A percentile compares a stretch with the other conserved stretches of the same genome.
phyloP scores from a whole-genome alignment of 495 filamentous ascomycete genomes.

The Xylona heveae region DNA sequence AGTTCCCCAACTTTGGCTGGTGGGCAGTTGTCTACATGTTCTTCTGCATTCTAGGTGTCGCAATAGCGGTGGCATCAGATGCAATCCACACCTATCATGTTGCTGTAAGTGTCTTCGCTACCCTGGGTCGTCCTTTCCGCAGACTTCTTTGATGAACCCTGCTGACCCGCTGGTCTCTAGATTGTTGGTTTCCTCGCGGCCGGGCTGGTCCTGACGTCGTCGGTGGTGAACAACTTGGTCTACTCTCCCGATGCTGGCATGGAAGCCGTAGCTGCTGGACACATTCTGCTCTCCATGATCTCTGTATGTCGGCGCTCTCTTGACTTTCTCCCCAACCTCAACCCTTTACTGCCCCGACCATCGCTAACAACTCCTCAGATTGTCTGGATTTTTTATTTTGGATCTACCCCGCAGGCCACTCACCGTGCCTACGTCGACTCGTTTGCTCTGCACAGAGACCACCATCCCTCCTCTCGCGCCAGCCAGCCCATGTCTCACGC shows the following conservation, averaged over 20 bases:
- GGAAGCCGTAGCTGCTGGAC: slow-evolving; percentile 79
- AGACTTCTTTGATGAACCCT: background rate
- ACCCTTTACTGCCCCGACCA: background rate
- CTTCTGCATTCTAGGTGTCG: slow-evolving; percentile 57
- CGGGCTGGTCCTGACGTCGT: slow-evolving; percentile 64
- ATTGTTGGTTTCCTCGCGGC: slow-evolving; percentile 71
- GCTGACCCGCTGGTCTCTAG: slow-evolving; percentile 18
- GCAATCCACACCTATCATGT: slow-evolving; percentile 71
- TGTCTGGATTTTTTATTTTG: slow-evolving; percentile 98
- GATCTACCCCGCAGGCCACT: slow-evolving; percentile 70
- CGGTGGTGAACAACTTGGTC: slow-evolving; percentile 62
- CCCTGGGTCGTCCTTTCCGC: background rate
- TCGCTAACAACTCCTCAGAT: slow-evolving; percentile 31
- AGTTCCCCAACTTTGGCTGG: slow-evolving; percentile 75
- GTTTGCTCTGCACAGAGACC: slow-evolving; percentile 81
- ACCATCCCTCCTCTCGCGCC: slow-evolving; percentile 26
- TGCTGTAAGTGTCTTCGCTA: slow-evolving; percentile 41
- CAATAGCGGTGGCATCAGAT: slow-evolving; percentile 61
- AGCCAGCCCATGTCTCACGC: slow-evolving; percentile 48
- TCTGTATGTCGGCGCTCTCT: slow-evolving; percentile 42
- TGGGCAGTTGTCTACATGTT: slow-evolving; percentile 76
- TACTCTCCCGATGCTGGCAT: slow-evolving; percentile 45
- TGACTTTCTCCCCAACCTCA: no score
- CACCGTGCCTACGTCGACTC: slow-evolving; percentile 88
- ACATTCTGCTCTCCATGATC: slow-evolving; percentile 91